Percentiles rank a stretch among this genome's conserved stretches.
Evolutionary conservation across 768 basidiomycete genomes (phyloP).

Genomic region (Russula lepida): DNA sequence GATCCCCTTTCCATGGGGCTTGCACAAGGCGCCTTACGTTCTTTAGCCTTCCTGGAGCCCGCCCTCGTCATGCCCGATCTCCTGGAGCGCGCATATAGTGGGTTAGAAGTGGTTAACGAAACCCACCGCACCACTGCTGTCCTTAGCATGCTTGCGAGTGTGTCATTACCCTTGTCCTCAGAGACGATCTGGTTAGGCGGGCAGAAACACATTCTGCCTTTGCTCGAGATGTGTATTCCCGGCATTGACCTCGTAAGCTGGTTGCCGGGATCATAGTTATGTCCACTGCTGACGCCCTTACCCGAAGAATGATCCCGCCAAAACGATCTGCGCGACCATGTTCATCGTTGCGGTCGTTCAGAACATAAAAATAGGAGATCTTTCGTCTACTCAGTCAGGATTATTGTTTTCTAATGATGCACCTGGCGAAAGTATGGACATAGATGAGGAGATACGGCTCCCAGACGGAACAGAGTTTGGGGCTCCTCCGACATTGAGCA

Average conservation of each 20-base stretch:
- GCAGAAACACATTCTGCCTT: constrained; percentile 78
- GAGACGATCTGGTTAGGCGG: constrained; percentile 78
- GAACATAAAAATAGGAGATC: constrained; percentile 69
- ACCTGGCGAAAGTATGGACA: constrained; percentile 47
- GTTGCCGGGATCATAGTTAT: background rate
- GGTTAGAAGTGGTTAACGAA: constrained; percentile 89
- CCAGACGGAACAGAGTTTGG: constrained; percentile 44
- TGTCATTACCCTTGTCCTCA: constrained; percentile 66
- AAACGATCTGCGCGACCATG: constrained; percentile 72
- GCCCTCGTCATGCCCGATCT: constrained; percentile 82
- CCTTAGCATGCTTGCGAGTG: constrained; percentile 71
- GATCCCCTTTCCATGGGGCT: constrained; percentile 74
- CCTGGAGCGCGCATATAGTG: constrained; percentile 83
- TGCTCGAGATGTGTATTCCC: constrained; percentile 82
- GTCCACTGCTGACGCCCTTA: background rate
- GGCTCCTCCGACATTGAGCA: constrained; percentile 38
- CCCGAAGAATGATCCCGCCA: constrained; percentile 65
- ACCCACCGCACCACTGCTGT: constrained; percentile 92
- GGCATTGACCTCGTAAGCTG: constrained; percentile 77
- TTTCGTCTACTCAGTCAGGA: constrained; percentile 54
- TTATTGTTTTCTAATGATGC: constrained; percentile 46
- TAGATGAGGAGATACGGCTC: constrained; percentile 40
- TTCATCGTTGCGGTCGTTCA: constrained; percentile 70
- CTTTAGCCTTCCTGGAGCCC: constrained; percentile 74
- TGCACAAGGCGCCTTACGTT: constrained; percentile 71